Evolutionary conservation across 192 early-diverging fungal species (phyloP).

Genomic region (Coemansia asiatica): DNA sequence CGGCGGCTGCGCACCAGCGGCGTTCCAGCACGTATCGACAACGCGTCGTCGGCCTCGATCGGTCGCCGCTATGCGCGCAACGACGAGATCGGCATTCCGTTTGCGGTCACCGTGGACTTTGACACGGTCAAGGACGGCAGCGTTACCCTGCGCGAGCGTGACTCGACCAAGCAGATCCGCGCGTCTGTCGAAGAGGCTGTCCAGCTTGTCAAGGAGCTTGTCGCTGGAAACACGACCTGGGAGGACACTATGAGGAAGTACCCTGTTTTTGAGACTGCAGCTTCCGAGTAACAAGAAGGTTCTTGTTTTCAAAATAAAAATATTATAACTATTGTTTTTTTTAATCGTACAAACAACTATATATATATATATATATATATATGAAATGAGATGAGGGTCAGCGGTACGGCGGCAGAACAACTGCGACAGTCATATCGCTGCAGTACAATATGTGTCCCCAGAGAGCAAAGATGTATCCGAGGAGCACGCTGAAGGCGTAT

Average conservation of each 20-base stretch:
- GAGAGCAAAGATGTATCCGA: constrained; percentile 30
- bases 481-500: constrained; percentile 21
- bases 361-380: too few species aligned
- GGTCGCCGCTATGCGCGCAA: constrained; percentile 96
- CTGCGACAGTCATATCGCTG: constrained; percentile 23
- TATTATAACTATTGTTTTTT: too few species aligned
- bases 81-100: constrained; percentile 97
- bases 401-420: constrained; percentile 15
- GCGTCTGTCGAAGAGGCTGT: constrained; percentile 69
- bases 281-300: constrained; percentile 10
- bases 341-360: too few species aligned
- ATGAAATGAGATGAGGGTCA: too few species aligned
- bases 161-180: constrained; percentile 94
- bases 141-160: constrained; percentile 95
- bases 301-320: neutral
- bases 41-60: constrained; percentile 81
- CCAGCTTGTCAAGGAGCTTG: constrained; percentile 72
- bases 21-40: constrained; percentile 85
- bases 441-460: constrained; percentile 46
- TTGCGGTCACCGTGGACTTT: constrained; percentile 98
- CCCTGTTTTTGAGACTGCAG: constrained; percentile 60
- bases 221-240: constrained; percentile 74
- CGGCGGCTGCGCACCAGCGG: constrained; percentile 69
- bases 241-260: constrained; percentile 66
- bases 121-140: constrained; percentile 91